Evolutionary conservation across 176 grass and related monocot genomes (phyloP), one percentile per base, ranked within the genome.

Genomic region (Echinochloa phyllopogon): DNA sequence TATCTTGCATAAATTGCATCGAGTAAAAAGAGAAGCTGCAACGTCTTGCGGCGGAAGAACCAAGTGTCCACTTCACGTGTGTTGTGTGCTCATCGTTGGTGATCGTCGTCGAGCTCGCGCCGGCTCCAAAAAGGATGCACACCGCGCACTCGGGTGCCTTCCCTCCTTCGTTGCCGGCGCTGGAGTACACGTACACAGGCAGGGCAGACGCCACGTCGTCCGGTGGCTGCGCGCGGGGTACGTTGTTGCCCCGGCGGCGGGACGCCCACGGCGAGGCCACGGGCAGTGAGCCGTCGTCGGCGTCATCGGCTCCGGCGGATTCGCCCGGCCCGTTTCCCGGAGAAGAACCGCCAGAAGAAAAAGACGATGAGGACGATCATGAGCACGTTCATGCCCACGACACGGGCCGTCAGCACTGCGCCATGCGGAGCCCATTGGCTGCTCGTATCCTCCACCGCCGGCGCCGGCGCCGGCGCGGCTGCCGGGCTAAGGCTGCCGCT

Each of bases 331-430:
- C 15, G 82, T 50, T 89, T 92, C 18, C 65, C 55, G 80, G 75
- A 86, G 87, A 94, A 94, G 89, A 87, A 89, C 13, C 74, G 72
- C 81, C 87, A 94, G 84, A 94, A 94, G 64, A 66, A 92, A 56
- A 94, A 79, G 51, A 87, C 65, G 77, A 94, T 41, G 84, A 94
- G 80, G 41, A 83, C 1, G 78, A 94, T 50, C 69, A 90, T 42
- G 60, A 92, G 81, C 57, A 92, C 8, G 78, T 94, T 94, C 18
- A 92, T 13, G 49, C 60, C 72, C 13, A 92, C 84, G 20, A 94
- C 49, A 47, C 64, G 78, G 23, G 80, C 85, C 20, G 73, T 83
- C 15, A 92, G 60, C 66, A 75, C 57, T 1, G 73, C 47, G 1
- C 80, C 75, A 44, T 90, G 93, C 3, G 71, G 74, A 3, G 77